These are phyloP conservation scores for Fusarium pininemorale DNA, from an alignment of 2,329 filamentous ascomycete species.

Conservation along the genomic window DNA sequence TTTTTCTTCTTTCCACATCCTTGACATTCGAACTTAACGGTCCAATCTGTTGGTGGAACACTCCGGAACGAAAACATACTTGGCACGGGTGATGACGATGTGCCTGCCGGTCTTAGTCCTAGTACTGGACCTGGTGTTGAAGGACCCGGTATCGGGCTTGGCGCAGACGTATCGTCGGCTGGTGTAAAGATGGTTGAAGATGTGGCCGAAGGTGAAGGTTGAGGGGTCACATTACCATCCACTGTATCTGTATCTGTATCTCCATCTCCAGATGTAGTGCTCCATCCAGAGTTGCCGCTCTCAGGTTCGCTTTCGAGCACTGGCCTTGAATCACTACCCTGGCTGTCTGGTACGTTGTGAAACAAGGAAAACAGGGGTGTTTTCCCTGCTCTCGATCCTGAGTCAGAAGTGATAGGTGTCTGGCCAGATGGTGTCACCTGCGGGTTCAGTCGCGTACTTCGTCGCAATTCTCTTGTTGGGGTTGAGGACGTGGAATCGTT, in stretches of 20 bases:
- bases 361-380: fast-evolving
- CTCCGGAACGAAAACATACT: background rate
- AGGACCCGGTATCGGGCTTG: fast-evolving
- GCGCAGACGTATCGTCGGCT: fast-evolving
- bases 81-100: background rate
- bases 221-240: fast-evolving
- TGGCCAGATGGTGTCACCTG: background rate
- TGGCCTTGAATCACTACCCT: fast-evolving
- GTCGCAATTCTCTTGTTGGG: fast-evolving
- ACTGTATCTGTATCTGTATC: background rate
- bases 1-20: background rate
- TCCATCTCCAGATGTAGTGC: fast-evolving
- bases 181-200: background rate
- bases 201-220: fast-evolving
- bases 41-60: fast-evolving
- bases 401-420: background rate
- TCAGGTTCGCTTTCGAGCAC: background rate
- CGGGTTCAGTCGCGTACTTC: background rate
- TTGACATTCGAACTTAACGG: fast-evolving
- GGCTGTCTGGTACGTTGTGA: fast-evolving
- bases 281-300: fast-evolving
- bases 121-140: fast-evolving
- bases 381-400: fast-evolving
- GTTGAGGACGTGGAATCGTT: background rate
- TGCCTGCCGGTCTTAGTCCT: background rate